These are phyloP conservation scores for Solanum hybrid DNA, from an alignment of 305 asterid species.

Conservation along the genomic window DNA sequence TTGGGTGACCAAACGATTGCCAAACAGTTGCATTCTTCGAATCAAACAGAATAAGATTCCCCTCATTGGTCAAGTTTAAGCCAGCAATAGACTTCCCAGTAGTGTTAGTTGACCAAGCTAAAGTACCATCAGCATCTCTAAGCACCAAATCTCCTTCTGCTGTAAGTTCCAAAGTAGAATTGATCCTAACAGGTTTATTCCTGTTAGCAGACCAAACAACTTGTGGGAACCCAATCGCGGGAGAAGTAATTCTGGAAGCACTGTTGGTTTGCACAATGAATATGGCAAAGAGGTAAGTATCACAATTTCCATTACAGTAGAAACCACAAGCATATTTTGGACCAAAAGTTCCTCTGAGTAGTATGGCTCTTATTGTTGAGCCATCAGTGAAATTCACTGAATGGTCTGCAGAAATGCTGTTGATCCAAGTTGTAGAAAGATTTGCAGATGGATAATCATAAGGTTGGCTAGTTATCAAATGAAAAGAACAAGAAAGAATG, in stretches of 20 bases:
- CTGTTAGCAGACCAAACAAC: constrained; percentile 7
- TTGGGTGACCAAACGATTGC: constrained; percentile 12
- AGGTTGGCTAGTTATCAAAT: constrained; percentile 16
- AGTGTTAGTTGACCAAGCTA: constrained; percentile 8
- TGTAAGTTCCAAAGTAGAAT: constrained; percentile 3
- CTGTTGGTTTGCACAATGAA: constrained; percentile 36
- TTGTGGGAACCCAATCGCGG: constrained; percentile 3
- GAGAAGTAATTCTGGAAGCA: constrained; percentile 11
- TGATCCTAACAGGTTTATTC: neutral
- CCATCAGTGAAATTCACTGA: constrained; percentile 20
- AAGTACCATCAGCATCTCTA: neutral
- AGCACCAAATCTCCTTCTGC: neutral
- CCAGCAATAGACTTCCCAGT: neutral
- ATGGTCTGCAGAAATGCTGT: constrained; percentile 22
- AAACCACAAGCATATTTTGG: constrained; percentile 38
- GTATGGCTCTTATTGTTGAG: constrained; percentile 26
- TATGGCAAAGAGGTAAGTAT: constrained; percentile 21
- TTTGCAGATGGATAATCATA: constrained; percentile 31
- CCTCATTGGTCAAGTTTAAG: neutral
- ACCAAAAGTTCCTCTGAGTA: constrained; percentile 30
- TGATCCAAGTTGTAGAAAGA: constrained; percentile 36
- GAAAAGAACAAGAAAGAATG: neutral
- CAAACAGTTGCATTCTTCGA: neutral
- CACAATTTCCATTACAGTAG: constrained; percentile 36
- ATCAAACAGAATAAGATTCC: constrained; percentile 6